These are phyloP conservation scores for Macroventuria anomochaeta DNA, from an alignment of 2,329 filamentous ascomycete genomes.

Conservation along the genomic window DNA sequence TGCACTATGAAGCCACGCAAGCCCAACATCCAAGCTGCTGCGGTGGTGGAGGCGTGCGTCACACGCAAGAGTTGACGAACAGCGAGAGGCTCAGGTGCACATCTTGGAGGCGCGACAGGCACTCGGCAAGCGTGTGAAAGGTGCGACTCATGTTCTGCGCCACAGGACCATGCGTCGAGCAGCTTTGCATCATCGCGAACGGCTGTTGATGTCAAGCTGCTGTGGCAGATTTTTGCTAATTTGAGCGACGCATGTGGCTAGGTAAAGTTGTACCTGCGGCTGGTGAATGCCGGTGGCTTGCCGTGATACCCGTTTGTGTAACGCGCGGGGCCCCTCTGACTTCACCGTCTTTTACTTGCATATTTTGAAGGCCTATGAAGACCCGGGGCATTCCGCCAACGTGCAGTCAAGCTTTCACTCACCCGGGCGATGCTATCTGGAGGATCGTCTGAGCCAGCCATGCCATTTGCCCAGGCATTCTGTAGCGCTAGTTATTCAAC, in stretches of 20 bases:
- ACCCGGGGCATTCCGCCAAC: neutral
- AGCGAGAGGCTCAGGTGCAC: neutral
- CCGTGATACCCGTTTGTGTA: constrained; percentile 15
- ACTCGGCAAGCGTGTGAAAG: constrained; percentile 2
- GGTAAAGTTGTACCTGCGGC: neutral
- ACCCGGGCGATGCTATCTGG: neutral
- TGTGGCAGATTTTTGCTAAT: constrained; percentile 11
- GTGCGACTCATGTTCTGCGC: constrained; percentile 9
- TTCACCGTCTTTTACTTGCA: constrained; percentile 1
- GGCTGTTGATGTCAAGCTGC: constrained; percentile 8
- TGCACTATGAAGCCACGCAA: neutral
- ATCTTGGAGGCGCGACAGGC: neutral
- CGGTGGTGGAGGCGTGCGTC: constrained; percentile 5
- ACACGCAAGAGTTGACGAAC: constrained; percentile 1
- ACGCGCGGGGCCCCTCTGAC: neutral
- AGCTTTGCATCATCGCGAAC: constrained; percentile 20
- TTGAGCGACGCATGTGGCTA: constrained; percentile 9
- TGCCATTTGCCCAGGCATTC: neutral
- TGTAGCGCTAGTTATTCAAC: neutral
- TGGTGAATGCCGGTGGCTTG: neutral
- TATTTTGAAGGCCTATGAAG: neutral
- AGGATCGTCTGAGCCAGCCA: neutral
- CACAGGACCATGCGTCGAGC: constrained; percentile 11
- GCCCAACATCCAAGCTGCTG: constrained; percentile 6
- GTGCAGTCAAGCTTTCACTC: neutral